Base-by-base conservation (phyloP, 345 rosid genomes). In the Salix brachista region DNA sequence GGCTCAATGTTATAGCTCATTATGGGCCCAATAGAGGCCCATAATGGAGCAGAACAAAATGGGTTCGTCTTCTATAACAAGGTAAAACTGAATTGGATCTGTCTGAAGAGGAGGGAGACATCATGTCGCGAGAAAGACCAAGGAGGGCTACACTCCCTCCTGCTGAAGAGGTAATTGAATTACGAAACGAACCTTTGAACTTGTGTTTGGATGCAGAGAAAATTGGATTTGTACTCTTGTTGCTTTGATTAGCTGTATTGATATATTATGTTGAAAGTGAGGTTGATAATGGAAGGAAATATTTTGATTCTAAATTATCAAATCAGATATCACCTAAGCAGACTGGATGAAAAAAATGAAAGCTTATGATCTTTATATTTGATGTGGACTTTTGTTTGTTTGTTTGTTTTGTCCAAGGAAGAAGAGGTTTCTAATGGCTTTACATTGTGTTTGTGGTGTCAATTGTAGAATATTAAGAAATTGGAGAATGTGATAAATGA, bases 391-490 rank as follows among this genome's bases (percentile, higher is more conserved):
- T 34, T 34, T 34, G 26, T 56, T 56, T 56, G 26, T 56, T 23
- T n/a, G 25, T 4, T n/a, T n/a, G n/a, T 56, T 56, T 11, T n/a
- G 62, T 56, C 44, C 44, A n/a, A 56, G 62, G 62, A 56, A 56
- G 62, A 56, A 56, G 28, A n/a, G 25, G 28, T 23, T 58, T 58
- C 64, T 58, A 23, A 58, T 58, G 26, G 64, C 26, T 58, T 58
- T 23, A 25, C 26, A n/a, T 58, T 23, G 14, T 58, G n/a, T 52
- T 18, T 41, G 21, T 58, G 75, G 8, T 46, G 58, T 41, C 1
- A 18, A 75, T 67, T 77, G 84, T 85, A 96, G 97, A 91, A 88
- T 81, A 86, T 93, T 80, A 94, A 86, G 73, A 96, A 96, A 83
- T 79, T 96, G 82, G 85, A 83, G 87, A 92, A 92, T 82, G 84